Evolutionary conservation across 2,329 filamentous ascomycete genomes (phyloP), one percentile per base, ranked within the genome.

Genomic region (Elsinoe australis): DNA sequence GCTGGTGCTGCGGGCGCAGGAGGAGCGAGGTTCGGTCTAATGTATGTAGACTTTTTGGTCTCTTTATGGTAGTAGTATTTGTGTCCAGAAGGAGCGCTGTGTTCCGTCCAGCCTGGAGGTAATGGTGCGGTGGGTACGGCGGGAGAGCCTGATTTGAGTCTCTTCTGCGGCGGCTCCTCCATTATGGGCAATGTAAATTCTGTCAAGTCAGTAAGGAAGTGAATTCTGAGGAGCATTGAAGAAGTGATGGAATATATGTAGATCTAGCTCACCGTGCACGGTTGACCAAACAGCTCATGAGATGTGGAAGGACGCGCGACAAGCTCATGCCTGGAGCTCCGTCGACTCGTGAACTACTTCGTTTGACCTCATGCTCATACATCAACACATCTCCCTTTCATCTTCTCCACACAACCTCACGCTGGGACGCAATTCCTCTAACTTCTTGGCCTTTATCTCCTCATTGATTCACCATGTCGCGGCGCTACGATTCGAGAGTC

Each of bases 401-500:
- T 1, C 21, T 31, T n/a, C 3, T 5, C 14, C 38, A 32, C 35
- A 14, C 10, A 21, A 15, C 26, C 4, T 26, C 15, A 34, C 8
- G 7, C 38, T 12, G 32, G 10, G 17, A 5, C 14, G 24, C 3
- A 4, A n/a, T 31, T 14, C 32, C 19, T 14, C 9, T 39, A 26
- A 21, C 36, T 12, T 29, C 39, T 12, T 10, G n/a, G 18, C 8
- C 4, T 12, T 42, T 19, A 5, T 5, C 34, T 7, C 17, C 21
- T 8, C 17, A 26, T 18, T 17, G 8, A 18, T 15, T 59, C 70
- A 75, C 60, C 70, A 95, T 95, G 89, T 94, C 89, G 69, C 85
- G 89, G 74, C 84, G 89, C 76, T 95, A 95, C 75, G 89, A 95
- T 82, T 94, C 89, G 64, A 81, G 89, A 74, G 89, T 95, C 76